A percentile compares a stretch with the other conserved stretches of the same genome.
phyloP scores from a whole-genome alignment of 2,329 filamentous ascomycete genomes.

The Stagonosporopsis chrysanthemi region DNA sequence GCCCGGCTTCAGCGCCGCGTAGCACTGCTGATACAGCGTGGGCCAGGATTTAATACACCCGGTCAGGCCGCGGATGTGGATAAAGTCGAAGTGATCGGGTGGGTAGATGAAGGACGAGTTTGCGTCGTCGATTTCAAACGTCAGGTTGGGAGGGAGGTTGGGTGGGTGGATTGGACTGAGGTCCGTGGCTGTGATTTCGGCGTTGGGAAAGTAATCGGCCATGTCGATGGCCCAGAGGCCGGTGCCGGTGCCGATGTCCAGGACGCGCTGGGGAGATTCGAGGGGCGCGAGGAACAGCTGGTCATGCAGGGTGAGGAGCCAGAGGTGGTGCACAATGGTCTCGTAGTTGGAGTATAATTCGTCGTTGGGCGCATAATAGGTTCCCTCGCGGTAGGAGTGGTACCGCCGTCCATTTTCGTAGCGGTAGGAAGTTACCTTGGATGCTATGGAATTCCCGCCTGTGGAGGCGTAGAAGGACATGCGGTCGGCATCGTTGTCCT shows the following conservation, averaged over 20 bases:
- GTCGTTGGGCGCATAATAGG: constrained; percentile 48
- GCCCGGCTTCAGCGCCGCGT: constrained; percentile 50
- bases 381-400: constrained; percentile 45
- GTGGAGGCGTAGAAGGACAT: constrained; percentile 36
- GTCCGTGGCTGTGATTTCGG: constrained; percentile 48
- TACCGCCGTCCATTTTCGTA: constrained; percentile 49
- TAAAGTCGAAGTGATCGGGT: constrained; percentile 47
- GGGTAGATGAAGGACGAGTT: constrained; percentile 53
- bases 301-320: constrained; percentile 46
- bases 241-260: constrained; percentile 48
- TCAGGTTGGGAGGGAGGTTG: constrained; percentile 51
- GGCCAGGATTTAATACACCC: constrained; percentile 53
- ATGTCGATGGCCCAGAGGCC: constrained; percentile 50
- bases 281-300: constrained; percentile 47
- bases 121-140: constrained; percentile 56
- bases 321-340: constrained; percentile 44
- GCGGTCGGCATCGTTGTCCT: constrained; percentile 36
- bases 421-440: constrained; percentile 50
- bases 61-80: constrained; percentile 52
- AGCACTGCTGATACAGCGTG: constrained; percentile 49
- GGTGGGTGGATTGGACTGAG: constrained; percentile 46
- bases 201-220: constrained; percentile 46
- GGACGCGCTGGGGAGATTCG: constrained; percentile 34
- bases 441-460: constrained; percentile 49
- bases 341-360: constrained; percentile 39